These are phyloP conservation scores for Vaccinium myrtillus DNA, from an alignment of 148 eudicot genomes.

Conservation along the genomic window DNA sequence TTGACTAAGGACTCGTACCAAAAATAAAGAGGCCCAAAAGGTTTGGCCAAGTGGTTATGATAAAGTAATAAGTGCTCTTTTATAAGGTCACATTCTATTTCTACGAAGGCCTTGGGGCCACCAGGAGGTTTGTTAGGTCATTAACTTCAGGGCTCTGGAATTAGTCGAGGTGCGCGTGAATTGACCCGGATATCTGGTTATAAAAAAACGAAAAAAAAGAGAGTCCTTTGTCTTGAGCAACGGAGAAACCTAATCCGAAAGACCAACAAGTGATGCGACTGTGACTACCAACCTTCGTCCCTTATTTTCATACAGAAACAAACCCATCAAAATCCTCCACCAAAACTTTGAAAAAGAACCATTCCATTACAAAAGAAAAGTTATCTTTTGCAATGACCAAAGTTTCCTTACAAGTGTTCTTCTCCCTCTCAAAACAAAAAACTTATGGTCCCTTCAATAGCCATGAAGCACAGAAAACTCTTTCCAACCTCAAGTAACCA, in stretches of 20 bases:
- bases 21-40: too few species aligned
- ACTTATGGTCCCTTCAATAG: conserved; percentile 17
- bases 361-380: neutral
- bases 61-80: too few species aligned
- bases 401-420: neutral
- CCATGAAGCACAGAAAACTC: conserved; percentile 38
- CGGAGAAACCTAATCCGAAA: neutral
- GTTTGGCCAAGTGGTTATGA: too few species aligned
- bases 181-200: too few species aligned
- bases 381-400: neutral
- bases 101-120: too few species aligned
- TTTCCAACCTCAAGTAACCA: conserved; percentile 31
- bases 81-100: too few species aligned
- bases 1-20: too few species aligned
- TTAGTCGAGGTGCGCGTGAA: too few species aligned
- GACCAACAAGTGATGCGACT: neutral
- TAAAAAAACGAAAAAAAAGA: too few species aligned
- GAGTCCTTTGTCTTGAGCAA: too few species aligned
- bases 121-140: too few species aligned
- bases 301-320: neutral
- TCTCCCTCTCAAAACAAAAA: neutral
- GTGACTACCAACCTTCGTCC: neutral
- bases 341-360: conserved; percentile 15
- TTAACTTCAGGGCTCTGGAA: too few species aligned
- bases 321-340: conserved; percentile 19